Base-by-base conservation (phyloP, 139 green algal genomes). In the Pseudopediastrum boryanum region DNA sequence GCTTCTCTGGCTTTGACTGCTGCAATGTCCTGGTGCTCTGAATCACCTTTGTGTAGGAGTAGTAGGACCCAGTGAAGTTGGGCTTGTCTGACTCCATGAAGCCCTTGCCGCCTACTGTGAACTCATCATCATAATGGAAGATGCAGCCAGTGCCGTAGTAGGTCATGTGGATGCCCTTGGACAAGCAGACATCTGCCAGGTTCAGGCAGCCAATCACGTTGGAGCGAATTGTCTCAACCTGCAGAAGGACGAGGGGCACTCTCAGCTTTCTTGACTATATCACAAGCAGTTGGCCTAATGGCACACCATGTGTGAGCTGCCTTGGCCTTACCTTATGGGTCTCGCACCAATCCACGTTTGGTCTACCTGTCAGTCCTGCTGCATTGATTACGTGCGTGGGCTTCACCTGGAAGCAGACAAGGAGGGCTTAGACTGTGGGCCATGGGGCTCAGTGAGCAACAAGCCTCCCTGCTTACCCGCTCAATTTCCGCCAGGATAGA, bases 281-380 rank as follows among this genome's bases (percentile, higher is more conserved):
- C 54, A 63, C 27, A 27, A 63, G 12, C 31, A 27, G 27, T 63
- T 63, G 54, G 27, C 16, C 58, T 39, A 3, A 12, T 64, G 2
- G 27, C 16, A 7, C 27, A 62, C 2, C 42, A 62, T 56, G 42
- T n/a, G 42, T 50, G n/a, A n/a, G 33, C 61, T 69, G 54, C 41
- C 50, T 25, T 25, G 43, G 12, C 7, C 33, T 64, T 52, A 95
- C 89, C 88, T 95, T 97, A 91, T 99, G 94, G n/a, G 85, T 85
- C 79, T 99, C 96, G 83, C 96, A 99, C 96, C 96, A 99, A 84
- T 99, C 96, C 33, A 99, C 96, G 72, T 99, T 99, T 31, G 96
- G 96, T 21, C 96, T 86, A 10, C 96, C 96, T 8, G 96, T 99
- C 35, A 99, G 71, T 27, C 96, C 96, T 25, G 96, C 96, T 41